These are phyloP conservation scores for Tricholoma terreum DNA, from an alignment of 768 basidiomycete genomes.

Conservation along the genomic window DNA sequence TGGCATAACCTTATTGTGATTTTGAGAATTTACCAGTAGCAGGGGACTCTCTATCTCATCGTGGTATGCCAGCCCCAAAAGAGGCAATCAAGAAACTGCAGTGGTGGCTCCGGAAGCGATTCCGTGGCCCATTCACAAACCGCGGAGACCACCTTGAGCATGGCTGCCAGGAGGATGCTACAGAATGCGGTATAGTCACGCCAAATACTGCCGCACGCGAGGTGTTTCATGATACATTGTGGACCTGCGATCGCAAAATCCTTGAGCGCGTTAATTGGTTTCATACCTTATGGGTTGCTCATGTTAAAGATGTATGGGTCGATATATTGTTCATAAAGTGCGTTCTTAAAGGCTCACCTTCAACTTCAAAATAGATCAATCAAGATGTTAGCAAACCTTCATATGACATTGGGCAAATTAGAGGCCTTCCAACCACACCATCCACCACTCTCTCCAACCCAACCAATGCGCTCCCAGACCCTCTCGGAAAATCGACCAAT, in stretches of 20 bases:
- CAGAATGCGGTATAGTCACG: constrained; percentile 5
- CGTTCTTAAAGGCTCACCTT: neutral
- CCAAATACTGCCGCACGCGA: constrained; percentile 5
- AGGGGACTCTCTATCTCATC: neutral
- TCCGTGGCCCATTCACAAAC: neutral
- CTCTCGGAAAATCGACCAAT: too few species aligned
- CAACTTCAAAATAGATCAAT: neutral
- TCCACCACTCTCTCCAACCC: too few species aligned
- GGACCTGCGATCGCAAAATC: neutral
- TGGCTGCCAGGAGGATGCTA: constrained; percentile 6
- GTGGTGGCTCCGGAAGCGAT: constrained; percentile 6
- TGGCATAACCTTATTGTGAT: neutral
- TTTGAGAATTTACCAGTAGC: neutral
- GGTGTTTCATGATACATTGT: constrained; percentile 1
- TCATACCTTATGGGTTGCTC: neutral
- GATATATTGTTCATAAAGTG: too few species aligned
- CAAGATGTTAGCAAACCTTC: neutral
- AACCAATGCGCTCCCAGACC: too few species aligned
- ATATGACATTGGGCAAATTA: too few species aligned
- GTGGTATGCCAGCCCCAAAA: neutral
- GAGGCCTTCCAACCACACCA: too few species aligned
- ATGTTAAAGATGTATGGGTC: constrained; percentile 1
- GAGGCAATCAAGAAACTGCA: constrained; percentile 2
- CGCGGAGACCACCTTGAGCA: constrained; percentile 4
- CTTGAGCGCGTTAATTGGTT: constrained; percentile 6